Conservation (phyloP, 306 rosid species). For the Malus orientalis region DNA sequence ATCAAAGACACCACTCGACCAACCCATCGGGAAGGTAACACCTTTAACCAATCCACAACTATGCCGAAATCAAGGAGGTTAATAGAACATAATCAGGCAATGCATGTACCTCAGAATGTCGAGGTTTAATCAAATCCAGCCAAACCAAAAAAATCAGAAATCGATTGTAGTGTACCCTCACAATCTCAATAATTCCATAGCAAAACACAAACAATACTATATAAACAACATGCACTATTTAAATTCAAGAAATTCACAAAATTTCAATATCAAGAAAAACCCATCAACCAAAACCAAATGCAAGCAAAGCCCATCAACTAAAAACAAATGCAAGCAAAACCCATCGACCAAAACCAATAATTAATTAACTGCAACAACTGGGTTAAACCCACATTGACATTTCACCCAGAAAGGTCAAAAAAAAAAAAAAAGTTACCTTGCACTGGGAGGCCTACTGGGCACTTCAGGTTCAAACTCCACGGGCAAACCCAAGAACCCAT, state of each 20-base stretch:
- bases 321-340: not conserved
- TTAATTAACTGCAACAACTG: not conserved
- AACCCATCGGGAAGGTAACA: not conserved
- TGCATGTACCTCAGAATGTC: not conserved
- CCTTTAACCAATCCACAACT: not conserved
- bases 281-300: not conserved
- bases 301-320: not conserved
- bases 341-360: slow-evolving; percentile 4
- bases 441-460: slow-evolving; percentile 90
- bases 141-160: not conserved
- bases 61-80: not conserved
- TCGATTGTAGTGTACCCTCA: not conserved
- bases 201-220: too few species aligned
- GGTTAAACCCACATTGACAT: not conserved
- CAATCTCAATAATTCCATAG: not conserved
- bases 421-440: slow-evolving; percentile 42
- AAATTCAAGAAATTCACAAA: not conserved
- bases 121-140: not conserved
- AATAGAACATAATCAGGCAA: not conserved
- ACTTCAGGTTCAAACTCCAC: slow-evolving; percentile 84
- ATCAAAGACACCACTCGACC: not conserved
- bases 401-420: not conserved
- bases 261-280: not conserved
- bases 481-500: slow-evolving; percentile 95
- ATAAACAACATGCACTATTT: not conserved